phyloP scores from a whole-genome alignment of 2,329 filamentous ascomycete species.

The Fusarium redolens region DNA sequence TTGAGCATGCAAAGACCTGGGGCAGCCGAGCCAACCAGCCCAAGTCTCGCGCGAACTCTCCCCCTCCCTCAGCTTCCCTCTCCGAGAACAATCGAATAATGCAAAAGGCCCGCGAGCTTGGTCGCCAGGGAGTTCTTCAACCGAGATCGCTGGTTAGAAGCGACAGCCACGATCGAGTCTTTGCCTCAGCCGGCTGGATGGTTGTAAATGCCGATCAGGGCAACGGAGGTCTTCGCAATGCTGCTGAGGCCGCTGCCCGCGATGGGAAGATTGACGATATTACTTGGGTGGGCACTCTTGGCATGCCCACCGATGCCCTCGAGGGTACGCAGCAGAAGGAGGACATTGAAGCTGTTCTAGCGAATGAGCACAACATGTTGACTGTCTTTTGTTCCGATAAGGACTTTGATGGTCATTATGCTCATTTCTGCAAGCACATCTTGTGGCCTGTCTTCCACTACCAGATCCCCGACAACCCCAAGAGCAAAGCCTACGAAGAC shows the following conservation, averaged over 20 bases:
- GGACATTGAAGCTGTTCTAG: slow-evolving; percentile 84
- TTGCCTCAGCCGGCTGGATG: slow-evolving; percentile 83
- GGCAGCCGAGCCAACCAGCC: slow-evolving; percentile 82
- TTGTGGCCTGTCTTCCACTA: slow-evolving; percentile 99
- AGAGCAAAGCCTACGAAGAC: slow-evolving; percentile 97
- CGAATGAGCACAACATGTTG: slow-evolving; percentile 84
- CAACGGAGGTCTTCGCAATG: slow-evolving; percentile 91
- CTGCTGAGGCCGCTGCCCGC: slow-evolving; percentile 80
- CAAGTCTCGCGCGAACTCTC: slow-evolving; percentile 76
- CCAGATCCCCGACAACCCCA: slow-evolving; percentile 96
- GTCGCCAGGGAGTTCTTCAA: slow-evolving; percentile 68
- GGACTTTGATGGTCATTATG: slow-evolving; percentile 94
- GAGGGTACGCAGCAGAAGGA: slow-evolving; percentile 78
- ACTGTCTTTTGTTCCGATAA: slow-evolving; percentile 89
- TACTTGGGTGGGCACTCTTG: slow-evolving; percentile 91
- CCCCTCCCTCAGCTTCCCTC: slow-evolving; percentile 80
- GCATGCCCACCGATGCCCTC: slow-evolving; percentile 92
- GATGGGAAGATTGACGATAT: slow-evolving; percentile 77
- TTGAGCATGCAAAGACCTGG: slow-evolving; percentile 82
- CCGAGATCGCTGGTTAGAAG: slow-evolving; percentile 64
- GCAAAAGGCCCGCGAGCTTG: slow-evolving; percentile 68
- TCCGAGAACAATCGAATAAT: slow-evolving; percentile 72
- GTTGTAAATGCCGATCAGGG: slow-evolving; percentile 89
- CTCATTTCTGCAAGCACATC: slow-evolving; percentile 97
- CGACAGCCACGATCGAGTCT: slow-evolving; percentile 75